These are phyloP conservation scores for Mucor saturninus DNA, from an alignment of 371 early-diverging fungal genomes.

Conservation along the genomic window DNA sequence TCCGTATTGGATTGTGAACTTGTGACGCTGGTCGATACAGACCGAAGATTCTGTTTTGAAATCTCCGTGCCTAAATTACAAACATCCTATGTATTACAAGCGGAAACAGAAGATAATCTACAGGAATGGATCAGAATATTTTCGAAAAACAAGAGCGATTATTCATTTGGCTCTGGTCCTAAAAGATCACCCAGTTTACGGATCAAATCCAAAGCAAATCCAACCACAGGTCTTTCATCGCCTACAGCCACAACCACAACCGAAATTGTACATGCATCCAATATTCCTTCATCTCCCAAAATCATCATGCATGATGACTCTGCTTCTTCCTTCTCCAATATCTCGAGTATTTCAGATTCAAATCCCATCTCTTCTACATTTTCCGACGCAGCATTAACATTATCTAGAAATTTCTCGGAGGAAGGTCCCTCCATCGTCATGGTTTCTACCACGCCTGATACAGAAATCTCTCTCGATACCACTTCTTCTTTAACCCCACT, in stretches of 20 bases:
- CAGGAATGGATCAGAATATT: slow-evolving; percentile 62
- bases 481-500: slow-evolving; percentile 33
- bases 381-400: background rate
- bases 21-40: slow-evolving; percentile 42
- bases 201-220: slow-evolving; percentile 11
- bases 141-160: slow-evolving; percentile 47
- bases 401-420: slow-evolving; percentile 5
- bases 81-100: slow-evolving; percentile 54
- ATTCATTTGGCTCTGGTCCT: background rate
- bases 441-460: slow-evolving; percentile 27
- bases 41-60: slow-evolving; percentile 73
- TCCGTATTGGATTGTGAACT: slow-evolving; percentile 57
- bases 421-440: slow-evolving; percentile 22
- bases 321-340: slow-evolving; percentile 3
- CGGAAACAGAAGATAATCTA: slow-evolving; percentile 66
- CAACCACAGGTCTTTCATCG: slow-evolving; percentile 11
- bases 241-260: slow-evolving; percentile 3
- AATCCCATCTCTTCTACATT: background rate
- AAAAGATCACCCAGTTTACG: slow-evolving; percentile 7
- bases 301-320: background rate
- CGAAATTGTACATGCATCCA: background rate
- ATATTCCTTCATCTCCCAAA: slow-evolving; percentile 1
- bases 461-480: slow-evolving; percentile 15
- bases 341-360: background rate
- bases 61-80: slow-evolving; percentile 27